A percentile compares a stretch with the other conserved stretches of the same genome.
Evolutionary conservation across 2,329 filamentous ascomycete genomes (phyloP).

Genomic region (Trichoderma lentiforme): DNA sequence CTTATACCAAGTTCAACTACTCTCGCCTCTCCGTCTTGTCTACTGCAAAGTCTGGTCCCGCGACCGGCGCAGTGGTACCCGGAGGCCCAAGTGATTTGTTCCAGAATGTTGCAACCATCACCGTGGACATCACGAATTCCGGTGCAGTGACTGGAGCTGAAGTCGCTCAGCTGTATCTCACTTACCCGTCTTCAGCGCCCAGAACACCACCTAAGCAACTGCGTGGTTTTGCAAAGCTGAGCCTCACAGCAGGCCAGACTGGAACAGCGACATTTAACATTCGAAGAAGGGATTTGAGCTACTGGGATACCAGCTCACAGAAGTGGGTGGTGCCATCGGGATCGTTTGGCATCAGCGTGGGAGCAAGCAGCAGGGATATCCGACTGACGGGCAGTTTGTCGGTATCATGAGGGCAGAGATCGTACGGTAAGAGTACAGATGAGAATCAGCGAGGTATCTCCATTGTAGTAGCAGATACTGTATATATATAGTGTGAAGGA

Average conservation of each 20-base stretch:
- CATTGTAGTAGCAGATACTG: background rate
- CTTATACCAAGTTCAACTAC: slow-evolving; percentile 64
- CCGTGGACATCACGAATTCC: slow-evolving; percentile 62
- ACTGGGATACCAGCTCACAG: slow-evolving; percentile 61
- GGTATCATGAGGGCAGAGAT: background rate
- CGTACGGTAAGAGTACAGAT: no score
- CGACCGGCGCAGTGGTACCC: slow-evolving; percentile 37
- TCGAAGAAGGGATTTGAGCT: slow-evolving; percentile 60
- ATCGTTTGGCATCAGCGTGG: slow-evolving; percentile 41
- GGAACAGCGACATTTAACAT: slow-evolving; percentile 51
- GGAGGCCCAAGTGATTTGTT: slow-evolving; percentile 47
- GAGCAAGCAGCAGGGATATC: slow-evolving; percentile 46
- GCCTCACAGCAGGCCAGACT: slow-evolving; percentile 53
- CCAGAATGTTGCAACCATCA: slow-evolving; percentile 47
- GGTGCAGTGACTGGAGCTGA: slow-evolving; percentile 50
- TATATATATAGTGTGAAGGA: background rate
- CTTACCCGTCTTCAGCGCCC: slow-evolving; percentile 40
- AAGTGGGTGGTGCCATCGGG: slow-evolving; percentile 53
- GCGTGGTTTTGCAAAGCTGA: slow-evolving; percentile 60
- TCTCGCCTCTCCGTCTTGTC: slow-evolving; percentile 38
- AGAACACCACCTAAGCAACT: slow-evolving; percentile 52
- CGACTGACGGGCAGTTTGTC: slow-evolving; percentile 33
- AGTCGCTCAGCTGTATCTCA: slow-evolving; percentile 53
- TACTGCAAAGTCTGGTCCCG: slow-evolving; percentile 38
- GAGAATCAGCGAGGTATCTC: background rate